Percentiles rank a stretch among this genome's conserved stretches.
These are phyloP conservation scores for Epicoccum nigrum DNA, from an alignment of 2,329 filamentous ascomycete genomes.

Conservation along the genomic window DNA sequence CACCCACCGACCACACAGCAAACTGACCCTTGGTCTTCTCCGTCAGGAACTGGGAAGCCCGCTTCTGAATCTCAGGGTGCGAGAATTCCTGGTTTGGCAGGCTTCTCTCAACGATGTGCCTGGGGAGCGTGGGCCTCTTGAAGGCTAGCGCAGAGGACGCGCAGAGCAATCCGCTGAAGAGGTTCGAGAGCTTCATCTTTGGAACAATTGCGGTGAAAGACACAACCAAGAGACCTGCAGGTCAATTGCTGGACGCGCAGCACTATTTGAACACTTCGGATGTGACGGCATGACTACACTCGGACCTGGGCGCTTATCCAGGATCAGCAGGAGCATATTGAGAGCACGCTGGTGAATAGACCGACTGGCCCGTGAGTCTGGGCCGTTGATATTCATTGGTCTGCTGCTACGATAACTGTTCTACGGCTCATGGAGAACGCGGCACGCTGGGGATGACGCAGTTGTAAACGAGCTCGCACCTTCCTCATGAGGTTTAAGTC, in stretches of 20 bases:
- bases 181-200: slow-evolving; percentile 43
- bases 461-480: slow-evolving; percentile 4
- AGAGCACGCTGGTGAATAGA: background rate
- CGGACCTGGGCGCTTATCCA: slow-evolving; percentile 20
- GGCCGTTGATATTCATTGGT: slow-evolving; percentile 1
- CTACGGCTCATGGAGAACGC: slow-evolving; percentile 1
- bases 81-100: slow-evolving; percentile 35
- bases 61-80: slow-evolving; percentile 42
- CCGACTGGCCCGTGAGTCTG: background rate
- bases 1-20: background rate
- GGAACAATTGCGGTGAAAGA: slow-evolving; percentile 10
- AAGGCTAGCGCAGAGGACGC: slow-evolving; percentile 40
- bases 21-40: slow-evolving; percentile 42
- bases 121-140: slow-evolving; percentile 36
- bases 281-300: slow-evolving; percentile 20
- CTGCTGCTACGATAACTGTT: background rate
- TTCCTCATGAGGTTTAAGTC: slow-evolving; percentile 10
- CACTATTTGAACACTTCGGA: slow-evolving; percentile 26
- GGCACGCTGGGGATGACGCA: slow-evolving; percentile 7
- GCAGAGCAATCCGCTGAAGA: slow-evolving; percentile 36
- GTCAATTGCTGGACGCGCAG: background rate
- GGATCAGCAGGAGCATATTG: slow-evolving; percentile 24
- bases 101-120: slow-evolving; percentile 37
- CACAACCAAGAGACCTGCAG: slow-evolving; percentile 4
- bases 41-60: slow-evolving; percentile 39